Evolutionary conservation across 1,284 basidiomycete genomes (phyloP), one percentile per base, ranked within the genome.

Genomic region (Ceratobasidium sp.): DNA sequence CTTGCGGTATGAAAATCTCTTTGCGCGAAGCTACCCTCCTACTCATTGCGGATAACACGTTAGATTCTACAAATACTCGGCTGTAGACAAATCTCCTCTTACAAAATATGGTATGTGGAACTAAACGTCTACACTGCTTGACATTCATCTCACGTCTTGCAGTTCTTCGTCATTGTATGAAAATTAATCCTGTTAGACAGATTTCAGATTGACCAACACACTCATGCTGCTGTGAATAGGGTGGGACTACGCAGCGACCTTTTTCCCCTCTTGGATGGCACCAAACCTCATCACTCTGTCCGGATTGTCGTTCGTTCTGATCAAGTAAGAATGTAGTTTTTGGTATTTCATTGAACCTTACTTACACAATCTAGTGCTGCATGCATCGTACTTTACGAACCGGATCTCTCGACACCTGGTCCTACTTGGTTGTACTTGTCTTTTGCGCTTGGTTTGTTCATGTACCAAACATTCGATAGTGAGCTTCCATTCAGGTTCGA

Each of bases 381-480:
- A 18, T 66, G 74, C n/a, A 62, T 77, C 16, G 46, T 54, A 43
- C 30, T 72, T 6, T 77, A 73, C 43, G 59, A 76, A 21, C 76
- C 76, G 7, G 73, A 76, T 30, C 67, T 78, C 28, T 13, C 61
- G 9, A 73, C 73, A 11, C 76, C 74, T 18, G 75, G 75, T 1
- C 75, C 77, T 14, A 67, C 74, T 13, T 77, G 76, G 77, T 62
- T 77, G 16, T 78, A 78, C 63, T 59, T 76, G 35, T 74, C 75
- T 35, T 77, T 77, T 59, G 74, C 76, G 4, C 28, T 78, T 32
- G 77, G 77, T 13, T 54, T 78, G 32, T 78, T 78, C 49, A 63
- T 78, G 13, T 78, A 78, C 67, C 77, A 78, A 49, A 78, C 77
- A 2, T 78, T 78, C 70, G 77, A 78, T 54, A 78, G 77, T 78